A percentile compares a stretch with the other conserved stretches of the same genome.
These are phyloP conservation scores for Coelastrella sp. DNA, from an alignment of 139 green algal genomes.

Conservation along the genomic window DNA sequence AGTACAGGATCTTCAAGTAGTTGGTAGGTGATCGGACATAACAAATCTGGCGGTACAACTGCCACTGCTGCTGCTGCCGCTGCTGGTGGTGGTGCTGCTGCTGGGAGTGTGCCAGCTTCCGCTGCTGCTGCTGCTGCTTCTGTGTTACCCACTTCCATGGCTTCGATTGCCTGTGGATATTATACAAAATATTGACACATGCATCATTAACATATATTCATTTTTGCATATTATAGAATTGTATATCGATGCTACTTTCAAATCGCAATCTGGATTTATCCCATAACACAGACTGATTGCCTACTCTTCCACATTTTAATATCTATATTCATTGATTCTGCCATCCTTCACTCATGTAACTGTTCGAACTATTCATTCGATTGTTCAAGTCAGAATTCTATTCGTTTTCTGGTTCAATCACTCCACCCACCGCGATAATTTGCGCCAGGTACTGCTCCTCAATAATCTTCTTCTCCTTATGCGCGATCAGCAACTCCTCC, in stretches of 20 bases:
- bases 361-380: not conserved
- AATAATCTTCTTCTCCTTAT: constrained; percentile 16
- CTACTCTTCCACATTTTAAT: not conserved
- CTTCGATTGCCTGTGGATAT: not conserved
- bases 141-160: not conserved
- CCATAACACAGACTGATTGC: no score
- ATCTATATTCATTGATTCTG: not conserved
- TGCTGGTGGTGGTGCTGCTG: not conserved
- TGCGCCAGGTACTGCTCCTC: constrained; percentile 43
- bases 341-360: not conserved
- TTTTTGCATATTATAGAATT: no score
- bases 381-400: not conserved
- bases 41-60: constrained; percentile 4
- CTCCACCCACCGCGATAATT: constrained; percentile 23
- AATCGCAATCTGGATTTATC: no score
- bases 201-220: no score
- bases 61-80: constrained; percentile 28
- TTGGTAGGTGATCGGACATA: constrained; percentile 41
- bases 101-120: not conserved
- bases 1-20: constrained; percentile 42
- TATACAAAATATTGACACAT: not conserved
- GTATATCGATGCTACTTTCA: no score
- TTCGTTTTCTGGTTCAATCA: not conserved
- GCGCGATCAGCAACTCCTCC: constrained; percentile 25
- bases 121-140: constrained; percentile 22